These are phyloP conservation scores for Golubevia sp. DNA, from an alignment of 1,284 basidiomycete species.

Conservation along the genomic window DNA sequence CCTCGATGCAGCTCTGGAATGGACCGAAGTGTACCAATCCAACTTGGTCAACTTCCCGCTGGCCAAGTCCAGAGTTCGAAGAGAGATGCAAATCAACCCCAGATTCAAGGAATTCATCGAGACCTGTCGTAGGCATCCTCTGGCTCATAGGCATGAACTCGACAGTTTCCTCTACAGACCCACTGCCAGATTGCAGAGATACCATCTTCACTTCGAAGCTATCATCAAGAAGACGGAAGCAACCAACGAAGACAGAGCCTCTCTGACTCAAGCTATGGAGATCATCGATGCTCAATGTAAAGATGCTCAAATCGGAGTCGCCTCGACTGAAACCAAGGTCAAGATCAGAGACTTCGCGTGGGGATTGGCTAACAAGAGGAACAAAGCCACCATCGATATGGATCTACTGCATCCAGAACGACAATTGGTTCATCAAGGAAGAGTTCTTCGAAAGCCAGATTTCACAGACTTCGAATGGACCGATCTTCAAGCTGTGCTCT, in stretches of 20 bases:
- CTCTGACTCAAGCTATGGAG: conserved; percentile 40
- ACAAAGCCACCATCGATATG: conserved; percentile 36
- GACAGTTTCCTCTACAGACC: conserved; percentile 55
- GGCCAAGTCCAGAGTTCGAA: conserved; percentile 43
- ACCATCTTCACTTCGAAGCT: conserved; percentile 53
- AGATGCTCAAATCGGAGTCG: conserved; percentile 47
- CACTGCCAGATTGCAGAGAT: conserved; percentile 50
- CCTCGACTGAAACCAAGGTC: conserved; percentile 44
- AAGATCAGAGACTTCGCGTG: conserved; percentile 46
- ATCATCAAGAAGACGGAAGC: conserved; percentile 44
- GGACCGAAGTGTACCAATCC: conserved; percentile 37
- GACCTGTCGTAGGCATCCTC: conserved; percentile 48
- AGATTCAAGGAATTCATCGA: conserved; percentile 50
- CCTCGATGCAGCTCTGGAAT: conserved; percentile 48
- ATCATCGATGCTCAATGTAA: conserved; percentile 56
- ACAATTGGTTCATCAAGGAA: conserved; percentile 42
- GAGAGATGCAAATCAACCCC: conserved; percentile 41
- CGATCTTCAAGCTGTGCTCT: conserved; percentile 48
- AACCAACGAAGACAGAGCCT: conserved; percentile 34
- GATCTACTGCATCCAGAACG: conserved; percentile 44
- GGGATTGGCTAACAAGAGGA: conserved; percentile 39
- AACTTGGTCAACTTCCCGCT: conserved; percentile 52
- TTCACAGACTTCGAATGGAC: conserved; percentile 39
- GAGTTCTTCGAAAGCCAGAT: conserved; percentile 49
- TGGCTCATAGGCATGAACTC: conserved; percentile 44